phyloP scores from a whole-genome alignment of 495 filamentous ascomycete genomes.

The Darksidea phi region DNA sequence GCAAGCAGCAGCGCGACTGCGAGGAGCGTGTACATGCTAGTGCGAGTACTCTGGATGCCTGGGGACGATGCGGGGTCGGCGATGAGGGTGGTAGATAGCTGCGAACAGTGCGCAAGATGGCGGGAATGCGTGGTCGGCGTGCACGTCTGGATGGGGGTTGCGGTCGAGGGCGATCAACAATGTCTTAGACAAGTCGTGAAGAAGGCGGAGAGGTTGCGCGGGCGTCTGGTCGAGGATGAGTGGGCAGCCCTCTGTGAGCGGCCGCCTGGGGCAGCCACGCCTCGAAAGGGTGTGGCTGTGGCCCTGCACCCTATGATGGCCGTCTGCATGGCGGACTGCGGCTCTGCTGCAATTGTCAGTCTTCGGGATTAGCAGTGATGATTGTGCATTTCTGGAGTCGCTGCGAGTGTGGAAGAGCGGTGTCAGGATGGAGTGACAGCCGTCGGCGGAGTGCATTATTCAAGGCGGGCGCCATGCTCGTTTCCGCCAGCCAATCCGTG shows the following conservation, averaged over 20 bases:
- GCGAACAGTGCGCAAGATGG: neutral
- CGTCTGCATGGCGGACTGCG: constrained; percentile 15
- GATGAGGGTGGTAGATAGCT: neutral
- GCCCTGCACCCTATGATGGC: constrained; percentile 6
- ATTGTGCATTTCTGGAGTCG: constrained; percentile 1
- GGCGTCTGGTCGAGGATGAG: neutral
- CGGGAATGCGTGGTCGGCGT: neutral
- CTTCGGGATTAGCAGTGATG: constrained; percentile 17
- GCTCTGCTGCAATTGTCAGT: constrained; percentile 14
- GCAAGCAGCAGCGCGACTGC: constrained; percentile 11
- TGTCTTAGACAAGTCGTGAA: neutral
- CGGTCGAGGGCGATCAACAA: neutral
- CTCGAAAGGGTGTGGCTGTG: neutral
- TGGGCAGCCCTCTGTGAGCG: neutral
- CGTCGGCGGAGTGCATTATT: constrained; percentile 25
- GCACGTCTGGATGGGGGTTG: neutral
- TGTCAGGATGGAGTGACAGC: constrained; percentile 21
- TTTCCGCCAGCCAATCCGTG: neutral
- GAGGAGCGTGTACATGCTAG: constrained; percentile 27
- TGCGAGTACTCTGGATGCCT: constrained; percentile 21
- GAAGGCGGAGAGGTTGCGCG: neutral
- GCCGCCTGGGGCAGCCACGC: neutral
- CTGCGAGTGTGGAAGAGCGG: constrained; percentile 16
- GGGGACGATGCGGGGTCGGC: neutral
- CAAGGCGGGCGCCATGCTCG: constrained; percentile 17